Evolutionary conservation across 345 rosid genomes (phyloP).

Genomic region (Ricinus communis): DNA sequence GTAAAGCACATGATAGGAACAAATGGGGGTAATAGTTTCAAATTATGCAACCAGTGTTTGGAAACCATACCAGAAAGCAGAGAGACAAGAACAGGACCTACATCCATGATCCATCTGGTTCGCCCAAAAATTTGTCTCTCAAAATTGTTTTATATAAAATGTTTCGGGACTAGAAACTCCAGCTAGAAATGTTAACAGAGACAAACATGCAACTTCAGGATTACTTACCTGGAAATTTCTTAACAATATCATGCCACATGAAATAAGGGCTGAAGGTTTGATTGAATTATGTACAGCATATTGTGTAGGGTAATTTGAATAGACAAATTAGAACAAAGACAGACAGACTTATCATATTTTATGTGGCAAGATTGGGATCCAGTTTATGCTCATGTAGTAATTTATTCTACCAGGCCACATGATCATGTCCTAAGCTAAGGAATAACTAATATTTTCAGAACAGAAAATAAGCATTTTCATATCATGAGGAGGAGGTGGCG

Average conservation of each 20-base stretch:
- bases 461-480: background rate
- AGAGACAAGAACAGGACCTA: background rate
- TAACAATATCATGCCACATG: background rate
- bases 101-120: background rate
- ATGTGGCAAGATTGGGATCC: background rate
- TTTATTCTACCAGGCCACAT: background rate
- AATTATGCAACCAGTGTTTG: background rate
- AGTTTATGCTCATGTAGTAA: background rate
- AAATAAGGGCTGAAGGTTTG: background rate
- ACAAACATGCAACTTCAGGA: background rate
- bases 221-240: background rate
- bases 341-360: background rate
- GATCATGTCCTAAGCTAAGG: background rate
- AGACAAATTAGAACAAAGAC: background rate
- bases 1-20: background rate
- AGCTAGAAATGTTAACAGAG: background rate
- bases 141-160: too few species aligned
- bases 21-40: too few species aligned
- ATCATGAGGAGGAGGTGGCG: background rate
- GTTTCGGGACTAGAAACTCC: background rate
- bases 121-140: background rate
- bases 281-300: background rate
- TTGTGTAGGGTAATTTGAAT: background rate
- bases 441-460: background rate
- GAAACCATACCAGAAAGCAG: too few species aligned